Evolutionary conservation across 805 yeast genomes (phyloP), one percentile per base, ranked within the genome.

Genomic region (Wickerhamiella azymoides): DNA sequence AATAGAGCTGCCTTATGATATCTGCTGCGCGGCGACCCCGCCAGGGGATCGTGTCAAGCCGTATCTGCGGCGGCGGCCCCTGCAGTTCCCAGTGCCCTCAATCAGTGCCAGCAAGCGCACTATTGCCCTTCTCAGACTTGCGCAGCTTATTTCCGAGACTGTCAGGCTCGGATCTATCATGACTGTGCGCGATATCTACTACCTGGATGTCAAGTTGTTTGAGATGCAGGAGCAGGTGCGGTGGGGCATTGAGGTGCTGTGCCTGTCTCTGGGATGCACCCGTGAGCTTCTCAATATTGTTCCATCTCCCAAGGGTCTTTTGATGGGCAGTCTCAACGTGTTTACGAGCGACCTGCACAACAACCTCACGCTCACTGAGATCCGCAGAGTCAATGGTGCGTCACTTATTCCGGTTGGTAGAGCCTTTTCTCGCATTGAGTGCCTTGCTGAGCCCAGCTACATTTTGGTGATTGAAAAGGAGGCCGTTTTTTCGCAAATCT

Each of bases 131-230:
- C 18, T 46, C 16, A 13, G 45, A 4, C 51, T 39, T 4, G 40
- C 46, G 19, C 33, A 39, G 26, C 39, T 53, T 9, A 46, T 49
- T 9, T 14, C 49, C n/a, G 48, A 41, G 1, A 55, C 53, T 26
- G 42, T 62, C 19, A 14, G 19, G 5, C 37, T 30, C 0, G 47
- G 45, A 10, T 45, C 47, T 26, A 36, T 52, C 3, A 52, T 53
- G 13, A 66, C 83, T 1, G 66, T 67, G 45, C 61, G 86, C 50
- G 84, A 79, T 51, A 47, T 79, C 0, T 79, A 65, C 60, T 79
- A 79, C 57, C 66, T 65, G 42, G 77, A 78, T 54, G 80, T 76
- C 2, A 61, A 60, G 14, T 53, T 78, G 16, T 80, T 76, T 56
- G 50, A 57, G 16, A 55, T 52, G 2, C 85, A 79, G 54, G 11